Evolutionary conservation across 2,329 filamentous ascomycete species (phyloP), one percentile per base, ranked within the genome.

Genomic region (Grosmannia huntii): DNA sequence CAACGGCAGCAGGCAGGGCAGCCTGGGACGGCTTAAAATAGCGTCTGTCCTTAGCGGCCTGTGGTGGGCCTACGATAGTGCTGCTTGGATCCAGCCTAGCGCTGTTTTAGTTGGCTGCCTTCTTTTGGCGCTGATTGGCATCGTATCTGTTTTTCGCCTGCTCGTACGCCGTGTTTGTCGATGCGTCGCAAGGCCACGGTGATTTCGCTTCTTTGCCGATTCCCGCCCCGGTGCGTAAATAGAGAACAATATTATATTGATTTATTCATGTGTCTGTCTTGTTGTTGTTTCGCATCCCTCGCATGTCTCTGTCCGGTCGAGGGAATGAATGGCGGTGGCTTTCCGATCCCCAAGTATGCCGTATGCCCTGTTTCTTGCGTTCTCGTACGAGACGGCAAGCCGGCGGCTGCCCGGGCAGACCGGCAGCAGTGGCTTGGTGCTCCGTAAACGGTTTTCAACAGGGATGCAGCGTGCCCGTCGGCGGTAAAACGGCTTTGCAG

Each of bases 11-110:
- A 44, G 19, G 41, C 19, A 33, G 31, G 31, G 31, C 31, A 33
- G 41, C 19, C 46, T 50, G 25, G 23, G 25, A 27, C 11, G 46
- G 21, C 48, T 50, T 50, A 50, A 50, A 49, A 50, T 50, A 25
- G 48, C 23, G 41, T n/a, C 19, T 44, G 19, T 10, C 1, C 19
- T n/a, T 44, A 44, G 41, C 82, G 69, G 63, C 80, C 74, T 0
- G 67, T 67, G 28, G 48, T 28, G 48, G 23, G 23, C 14, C 23
- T 9, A 9, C 5, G 46, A 49, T 28, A 19, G 48, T n/a, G 48
- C 25, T 28, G 23, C 21, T 28, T 50, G 23, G 5, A 50, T 50
- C 48, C 11, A 50, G 48, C 25, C 48, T 50, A 50, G 48, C 48
- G 46, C 7, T 50, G 48, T 50, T 19, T 50, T 28, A 28, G 48